Conservation (phyloP, 352 stramenopile species). For the Phytophthora colocasiae region DNA sequence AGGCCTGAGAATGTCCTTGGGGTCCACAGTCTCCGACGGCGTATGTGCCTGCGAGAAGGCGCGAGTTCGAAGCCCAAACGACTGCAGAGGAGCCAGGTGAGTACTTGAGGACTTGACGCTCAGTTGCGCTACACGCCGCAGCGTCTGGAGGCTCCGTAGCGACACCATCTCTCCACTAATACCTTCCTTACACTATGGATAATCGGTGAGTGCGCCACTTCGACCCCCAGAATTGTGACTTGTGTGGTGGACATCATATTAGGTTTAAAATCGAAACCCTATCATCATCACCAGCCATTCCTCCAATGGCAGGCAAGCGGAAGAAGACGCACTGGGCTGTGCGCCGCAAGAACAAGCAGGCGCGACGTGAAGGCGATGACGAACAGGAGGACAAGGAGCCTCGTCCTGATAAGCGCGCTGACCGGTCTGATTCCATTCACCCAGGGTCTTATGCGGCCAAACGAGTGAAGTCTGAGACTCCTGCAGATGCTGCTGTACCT, state of each 20-base stretch:
- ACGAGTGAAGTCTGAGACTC: constrained; percentile 29
- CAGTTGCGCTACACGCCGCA: constrained; percentile 37
- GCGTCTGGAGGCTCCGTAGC: constrained; percentile 40
- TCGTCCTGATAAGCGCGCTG: constrained; percentile 53
- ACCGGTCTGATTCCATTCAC: constrained; percentile 71
- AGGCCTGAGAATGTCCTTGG: constrained; percentile 67
- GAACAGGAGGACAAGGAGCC: constrained; percentile 33
- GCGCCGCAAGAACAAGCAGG: constrained; percentile 82
- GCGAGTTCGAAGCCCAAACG: constrained; percentile 20
- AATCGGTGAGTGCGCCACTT: constrained; percentile 17
- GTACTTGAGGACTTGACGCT: constrained; percentile 1
- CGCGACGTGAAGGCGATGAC: constrained; percentile 34
- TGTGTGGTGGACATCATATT: constrained; percentile 22
- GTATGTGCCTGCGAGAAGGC: constrained; percentile 52
- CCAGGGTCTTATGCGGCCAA: constrained; percentile 80
- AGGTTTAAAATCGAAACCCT: constrained; percentile 2
- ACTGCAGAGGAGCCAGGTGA: constrained; percentile 12
- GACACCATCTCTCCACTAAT: constrained; percentile 25
- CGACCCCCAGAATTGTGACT: constrained; percentile 21
- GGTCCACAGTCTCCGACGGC: constrained; percentile 33
- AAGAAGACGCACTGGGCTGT: constrained; percentile 77
- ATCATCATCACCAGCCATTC: constrained; percentile 22
- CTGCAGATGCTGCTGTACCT: not conserved
- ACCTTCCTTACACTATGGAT: constrained; percentile 3
- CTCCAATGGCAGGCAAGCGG: constrained; percentile 58